Evolutionary conservation across 305 asterid species (phyloP).

Genomic region (Fraxinus floribunda): DNA sequence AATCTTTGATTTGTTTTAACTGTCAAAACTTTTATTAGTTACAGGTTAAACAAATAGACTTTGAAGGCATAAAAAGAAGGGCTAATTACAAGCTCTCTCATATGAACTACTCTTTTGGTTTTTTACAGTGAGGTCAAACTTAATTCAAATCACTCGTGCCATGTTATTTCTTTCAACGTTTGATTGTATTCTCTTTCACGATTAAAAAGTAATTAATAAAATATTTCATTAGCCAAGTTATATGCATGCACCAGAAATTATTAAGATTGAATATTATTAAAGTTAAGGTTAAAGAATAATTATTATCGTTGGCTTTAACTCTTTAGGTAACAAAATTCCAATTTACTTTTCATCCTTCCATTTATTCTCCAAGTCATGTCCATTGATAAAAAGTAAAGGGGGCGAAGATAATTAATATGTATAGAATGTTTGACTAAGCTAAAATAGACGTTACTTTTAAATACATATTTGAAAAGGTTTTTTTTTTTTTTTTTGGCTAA

Average conservation of each 20-base stretch:
- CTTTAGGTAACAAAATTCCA: neutral
- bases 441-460: neutral
- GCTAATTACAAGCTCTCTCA: neutral
- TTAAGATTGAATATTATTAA: neutral
- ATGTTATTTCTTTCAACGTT: neutral
- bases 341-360: neutral
- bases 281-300: neutral
- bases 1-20: neutral
- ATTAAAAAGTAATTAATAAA: neutral
- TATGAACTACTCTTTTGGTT: neutral
- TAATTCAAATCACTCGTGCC: neutral
- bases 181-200: neutral
- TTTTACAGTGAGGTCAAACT: neutral
- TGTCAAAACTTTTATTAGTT: neutral
- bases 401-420: neutral
- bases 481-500: neutral
- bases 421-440: neutral
- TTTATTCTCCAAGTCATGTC: neutral
- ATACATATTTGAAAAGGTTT: neutral
- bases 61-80: neutral
- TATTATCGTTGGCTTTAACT: neutral
- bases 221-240: neutral
- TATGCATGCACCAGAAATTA: neutral
- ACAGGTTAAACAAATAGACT: neutral
- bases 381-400: neutral